Conservation (phyloP, 352 stramenopile genomes). For the Proteromonas lacertae region DNA sequence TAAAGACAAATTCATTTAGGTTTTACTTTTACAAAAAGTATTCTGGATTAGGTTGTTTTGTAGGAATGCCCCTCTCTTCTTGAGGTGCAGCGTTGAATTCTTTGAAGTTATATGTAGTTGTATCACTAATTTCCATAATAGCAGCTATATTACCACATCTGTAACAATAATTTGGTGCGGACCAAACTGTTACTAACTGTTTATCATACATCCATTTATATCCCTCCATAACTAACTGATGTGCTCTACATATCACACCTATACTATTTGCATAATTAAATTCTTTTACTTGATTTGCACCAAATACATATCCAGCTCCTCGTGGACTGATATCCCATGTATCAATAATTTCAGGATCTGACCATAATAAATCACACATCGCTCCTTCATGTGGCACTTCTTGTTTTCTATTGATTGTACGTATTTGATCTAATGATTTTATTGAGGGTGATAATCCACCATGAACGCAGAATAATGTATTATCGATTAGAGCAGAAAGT, state of each 20-base stretch:
- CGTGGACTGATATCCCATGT: slow-evolving; percentile 84
- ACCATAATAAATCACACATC: slow-evolving; percentile 83
- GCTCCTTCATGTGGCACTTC: slow-evolving; percentile 90
- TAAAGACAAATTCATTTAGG: too few species aligned
- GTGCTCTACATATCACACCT: slow-evolving; percentile 43
- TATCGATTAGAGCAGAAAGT: slow-evolving; percentile 85
- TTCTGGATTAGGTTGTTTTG: slow-evolving; percentile 87
- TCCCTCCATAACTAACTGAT: too few species aligned
- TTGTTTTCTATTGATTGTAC: slow-evolving; percentile 75
- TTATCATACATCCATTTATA: slow-evolving; percentile 8
- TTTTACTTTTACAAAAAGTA: slow-evolving; percentile 91
- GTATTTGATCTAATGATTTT: slow-evolving; percentile 81
- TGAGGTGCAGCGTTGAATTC: slow-evolving; percentile 92
- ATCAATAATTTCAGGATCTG: slow-evolving; percentile 69
- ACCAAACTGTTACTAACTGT: slow-evolving; percentile 84
- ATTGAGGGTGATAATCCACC: slow-evolving; percentile 83
- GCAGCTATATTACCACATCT: too few species aligned
- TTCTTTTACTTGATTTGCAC: slow-evolving; percentile 82
- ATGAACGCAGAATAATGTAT: slow-evolving; percentile 97
- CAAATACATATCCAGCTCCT: slow-evolving; percentile 88
- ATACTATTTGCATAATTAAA: slow-evolving; percentile 95
- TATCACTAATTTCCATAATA: slow-evolving; percentile 96
- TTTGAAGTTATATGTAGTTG: slow-evolving; percentile 24
- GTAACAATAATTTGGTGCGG: too few species aligned
- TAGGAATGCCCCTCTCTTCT: slow-evolving; percentile 67